Evolutionary conservation across 2,329 filamentous ascomycete genomes (phyloP).

Genomic region (Talaromyces marneffei): DNA sequence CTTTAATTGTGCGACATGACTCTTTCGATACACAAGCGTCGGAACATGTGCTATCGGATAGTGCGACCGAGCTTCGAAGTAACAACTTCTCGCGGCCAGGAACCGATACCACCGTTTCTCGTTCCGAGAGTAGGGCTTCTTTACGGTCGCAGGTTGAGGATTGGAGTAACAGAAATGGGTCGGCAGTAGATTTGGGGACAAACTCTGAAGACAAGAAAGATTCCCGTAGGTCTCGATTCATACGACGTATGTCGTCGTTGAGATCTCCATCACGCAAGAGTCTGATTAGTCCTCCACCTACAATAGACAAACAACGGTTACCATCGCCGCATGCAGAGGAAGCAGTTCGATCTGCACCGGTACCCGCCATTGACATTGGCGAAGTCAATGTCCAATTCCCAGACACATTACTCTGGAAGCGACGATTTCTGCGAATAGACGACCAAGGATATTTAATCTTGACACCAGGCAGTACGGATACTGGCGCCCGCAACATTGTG

Average conservation of each 20-base stretch:
- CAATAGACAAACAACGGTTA: conserved; percentile 15
- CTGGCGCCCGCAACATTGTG: conserved; percentile 54
- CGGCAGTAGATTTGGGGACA: conserved; percentile 19
- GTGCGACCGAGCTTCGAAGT: conserved; percentile 1
- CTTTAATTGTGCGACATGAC: conserved; percentile 62
- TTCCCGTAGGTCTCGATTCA: conserved; percentile 55
- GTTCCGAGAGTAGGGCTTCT: conserved; percentile 37
- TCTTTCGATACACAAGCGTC: conserved; percentile 32
- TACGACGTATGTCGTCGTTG: conserved; percentile 61
- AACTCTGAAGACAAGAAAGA: conserved; percentile 48
- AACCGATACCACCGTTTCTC: conserved; percentile 24
- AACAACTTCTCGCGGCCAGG: conserved; percentile 34
- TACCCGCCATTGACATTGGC: conserved; percentile 64
- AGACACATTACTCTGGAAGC: conserved; percentile 93
- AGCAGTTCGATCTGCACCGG: conserved; percentile 22
- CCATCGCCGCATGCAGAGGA: conserved; percentile 21
- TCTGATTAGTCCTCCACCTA: conserved; percentile 31
- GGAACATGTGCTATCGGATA: conserved; percentile 14
- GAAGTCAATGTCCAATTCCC: conserved; percentile 97
- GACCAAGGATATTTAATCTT: conserved; percentile 77
- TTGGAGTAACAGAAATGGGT: background rate
- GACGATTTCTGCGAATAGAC: conserved; percentile 80
- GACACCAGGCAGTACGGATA: conserved; percentile 60
- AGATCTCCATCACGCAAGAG: conserved; percentile 45
- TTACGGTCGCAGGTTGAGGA: conserved; percentile 35